Evolutionary conservation across 2,329 filamentous ascomycete genomes (phyloP).

Genomic region (Penicillium sp.): DNA sequence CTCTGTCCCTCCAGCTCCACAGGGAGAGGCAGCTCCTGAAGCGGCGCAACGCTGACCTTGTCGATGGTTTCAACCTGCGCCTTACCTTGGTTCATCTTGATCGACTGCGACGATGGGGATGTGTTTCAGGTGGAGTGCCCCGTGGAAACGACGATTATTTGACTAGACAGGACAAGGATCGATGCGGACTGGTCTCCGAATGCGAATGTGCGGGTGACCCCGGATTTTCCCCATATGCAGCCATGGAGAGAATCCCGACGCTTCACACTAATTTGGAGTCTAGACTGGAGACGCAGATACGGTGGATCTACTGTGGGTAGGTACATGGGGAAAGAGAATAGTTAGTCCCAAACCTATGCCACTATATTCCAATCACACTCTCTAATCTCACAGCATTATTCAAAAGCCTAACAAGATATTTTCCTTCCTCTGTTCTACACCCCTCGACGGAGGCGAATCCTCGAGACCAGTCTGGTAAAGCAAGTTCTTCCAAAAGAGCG

Average conservation of each 20-base stretch:
- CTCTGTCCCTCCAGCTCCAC: background rate
- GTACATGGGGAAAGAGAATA: too few relatives aligned
- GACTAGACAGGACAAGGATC: background rate
- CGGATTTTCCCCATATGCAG: conserved; percentile 5
- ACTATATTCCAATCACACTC: too few relatives aligned
- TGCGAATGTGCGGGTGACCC: background rate
- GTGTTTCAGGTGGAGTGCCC: background rate
- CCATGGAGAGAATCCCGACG: background rate
- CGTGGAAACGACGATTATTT: background rate
- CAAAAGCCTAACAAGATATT: too few relatives aligned
- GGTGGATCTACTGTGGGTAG: too few relatives aligned
- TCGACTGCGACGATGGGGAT: background rate
- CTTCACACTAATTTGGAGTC: too few relatives aligned
- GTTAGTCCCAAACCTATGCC: too few relatives aligned
- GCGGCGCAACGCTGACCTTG: conserved; percentile 6
- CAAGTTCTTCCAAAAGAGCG: too few relatives aligned
- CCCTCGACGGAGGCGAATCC: too few relatives aligned
- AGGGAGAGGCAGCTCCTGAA: conserved; percentile 5
- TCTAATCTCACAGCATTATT: too few relatives aligned
- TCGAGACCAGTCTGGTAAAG: too few relatives aligned
- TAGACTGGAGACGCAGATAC: too few relatives aligned
- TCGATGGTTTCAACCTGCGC: background rate
- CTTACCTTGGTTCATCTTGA: conserved; percentile 1
- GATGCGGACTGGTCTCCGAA: conserved; percentile 6
- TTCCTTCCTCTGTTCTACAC: too few relatives aligned